These are phyloP conservation scores for Zygotorulaspora florentina DNA, from an alignment of 805 yeast species.

Conservation along the genomic window DNA sequence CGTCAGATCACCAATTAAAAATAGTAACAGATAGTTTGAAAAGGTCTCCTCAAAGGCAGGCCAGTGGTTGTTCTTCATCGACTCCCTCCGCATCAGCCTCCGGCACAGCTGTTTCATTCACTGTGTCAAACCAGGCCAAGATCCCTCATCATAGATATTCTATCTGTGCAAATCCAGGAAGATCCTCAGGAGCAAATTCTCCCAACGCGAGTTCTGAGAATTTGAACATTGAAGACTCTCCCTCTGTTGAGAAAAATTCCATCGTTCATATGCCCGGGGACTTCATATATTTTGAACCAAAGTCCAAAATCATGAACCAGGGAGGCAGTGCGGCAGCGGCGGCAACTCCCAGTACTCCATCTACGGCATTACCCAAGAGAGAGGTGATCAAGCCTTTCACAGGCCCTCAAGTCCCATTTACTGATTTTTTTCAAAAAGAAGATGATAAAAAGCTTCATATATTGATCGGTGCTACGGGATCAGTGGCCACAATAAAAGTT, in stretches of 20 bases:
- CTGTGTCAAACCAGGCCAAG: slow-evolving; percentile 43
- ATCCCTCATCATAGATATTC: slow-evolving; percentile 50
- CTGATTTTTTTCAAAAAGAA: slow-evolving; percentile 61
- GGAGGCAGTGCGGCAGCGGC: background rate
- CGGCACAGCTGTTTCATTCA: slow-evolving; percentile 41
- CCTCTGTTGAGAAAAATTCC: slow-evolving; percentile 29
- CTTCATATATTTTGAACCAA: slow-evolving; percentile 28
- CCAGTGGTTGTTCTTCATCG: slow-evolving; percentile 4
- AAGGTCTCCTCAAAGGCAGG: slow-evolving; percentile 8
- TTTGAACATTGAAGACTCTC: slow-evolving; percentile 6
- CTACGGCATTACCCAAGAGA: slow-evolving; percentile 41
- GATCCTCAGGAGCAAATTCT: slow-evolving; percentile 13
- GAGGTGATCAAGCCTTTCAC: slow-evolving; percentile 48
- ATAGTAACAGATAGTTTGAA: slow-evolving; percentile 7
- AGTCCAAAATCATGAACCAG: slow-evolving; percentile 11
- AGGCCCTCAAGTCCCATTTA: slow-evolving; percentile 65
- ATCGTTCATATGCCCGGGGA: slow-evolving; percentile 37
- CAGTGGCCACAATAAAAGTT: slow-evolving; percentile 93
- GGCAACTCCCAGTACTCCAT: slow-evolving; percentile 19
- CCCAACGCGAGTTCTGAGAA: slow-evolving; percentile 13
- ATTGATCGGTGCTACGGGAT: slow-evolving; percentile 88
- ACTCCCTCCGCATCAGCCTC: slow-evolving; percentile 4
- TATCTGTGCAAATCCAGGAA: slow-evolving; percentile 46
- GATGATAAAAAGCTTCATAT: slow-evolving; percentile 87
- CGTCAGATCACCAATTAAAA: slow-evolving; percentile 3